A percentile compares a stretch with the other conserved stretches of the same genome.
Evolutionary conservation across 768 basidiomycete species (phyloP).

Genomic region (Rhizopogon rudus): DNA sequence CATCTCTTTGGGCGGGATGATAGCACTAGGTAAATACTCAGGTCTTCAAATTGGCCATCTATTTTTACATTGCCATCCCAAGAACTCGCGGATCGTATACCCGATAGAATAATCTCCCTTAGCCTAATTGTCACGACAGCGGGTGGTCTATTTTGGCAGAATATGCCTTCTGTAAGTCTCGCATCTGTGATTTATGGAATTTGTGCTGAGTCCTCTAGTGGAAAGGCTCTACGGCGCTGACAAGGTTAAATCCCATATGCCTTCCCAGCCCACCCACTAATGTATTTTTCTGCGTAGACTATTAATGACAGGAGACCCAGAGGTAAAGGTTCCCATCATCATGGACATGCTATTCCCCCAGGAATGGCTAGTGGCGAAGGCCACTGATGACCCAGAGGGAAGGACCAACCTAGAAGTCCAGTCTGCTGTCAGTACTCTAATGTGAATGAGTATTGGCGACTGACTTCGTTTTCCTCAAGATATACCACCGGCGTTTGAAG

Average conservation of each 20-base stretch:
- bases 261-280: slow-evolving; percentile 2
- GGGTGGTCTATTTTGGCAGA: slow-evolving; percentile 51
- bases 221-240: slow-evolving; percentile 32
- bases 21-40: slow-evolving; percentile 54
- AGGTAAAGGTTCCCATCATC: slow-evolving; percentile 43
- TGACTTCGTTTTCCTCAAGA: slow-evolving; percentile 27
- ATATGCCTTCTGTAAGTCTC: slow-evolving; percentile 56
- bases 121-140: slow-evolving; percentile 67
- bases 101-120: slow-evolving; percentile 62
- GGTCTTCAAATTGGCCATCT: neutral
- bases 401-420: slow-evolving; percentile 65
- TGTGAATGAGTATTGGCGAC: neutral
- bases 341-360: slow-evolving; percentile 56
- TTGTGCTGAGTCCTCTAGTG: slow-evolving; percentile 24
- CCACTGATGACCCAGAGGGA: slow-evolving; percentile 47
- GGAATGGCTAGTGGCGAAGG: slow-evolving; percentile 55
- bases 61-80: neutral
- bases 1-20: slow-evolving; percentile 80
- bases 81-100: slow-evolving; percentile 69
- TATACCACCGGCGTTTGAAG: slow-evolving; percentile 38
- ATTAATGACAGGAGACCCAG: slow-evolving; percentile 32
- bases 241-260: slow-evolving; percentile 21
- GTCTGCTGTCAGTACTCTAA: slow-evolving; percentile 35
- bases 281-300: slow-evolving; percentile 25
- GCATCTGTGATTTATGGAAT: neutral